Base-by-base conservation (phyloP, 2,329 filamentous ascomycete species). In the Aspergillus unguis region DNA sequence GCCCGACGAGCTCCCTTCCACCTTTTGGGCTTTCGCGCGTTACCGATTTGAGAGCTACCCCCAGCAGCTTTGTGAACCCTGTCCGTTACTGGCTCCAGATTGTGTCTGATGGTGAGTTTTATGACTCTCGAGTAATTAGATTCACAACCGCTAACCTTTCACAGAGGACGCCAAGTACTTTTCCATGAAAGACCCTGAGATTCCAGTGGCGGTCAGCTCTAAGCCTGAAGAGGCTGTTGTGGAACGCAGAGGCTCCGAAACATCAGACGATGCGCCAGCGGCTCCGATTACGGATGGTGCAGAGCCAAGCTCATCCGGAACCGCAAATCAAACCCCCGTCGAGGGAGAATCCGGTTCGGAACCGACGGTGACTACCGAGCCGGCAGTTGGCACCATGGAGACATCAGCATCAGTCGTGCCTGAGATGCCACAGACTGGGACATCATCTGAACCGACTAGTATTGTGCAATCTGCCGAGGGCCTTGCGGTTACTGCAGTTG, bases 81-180 rank as follows among this genome's bases (percentile, higher is more conserved):
- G 58, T 68, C 33, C 67, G 71, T 29, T 69, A 73, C 42, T 74
- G 71, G 71, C 65, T 71, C 60, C 65, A 74, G 42, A 52, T 68
- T 3, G 62, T 74, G 4, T 70, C 71, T 1, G 70, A 71, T 48
- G 65, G 69, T 66, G 52, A 55, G 64, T 59, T 28, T 26, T 10
- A 3, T 6, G 11, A n/a, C 5, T 11, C 27, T 26, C 10, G 5
- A 3, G 32, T 11, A 8, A 5, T 32, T 10, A 9, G 7, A 28
- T 33, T 5, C 10, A 2, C 23, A 6, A 17, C 50, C 40, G 36
- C 59, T 60, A 50, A 58, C 29, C 11, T 33, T 40, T 32, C 2
- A 33, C 44, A 69, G 67, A 59, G 28, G 69, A 71, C 52, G 66
- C 69, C 44, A 67, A 68, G 44, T 63, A 63, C 47, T 73, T 71